These are phyloP conservation scores for Penicillium steckii DNA, from an alignment of 495 filamentous ascomycete genomes.

Conservation along the genomic window DNA sequence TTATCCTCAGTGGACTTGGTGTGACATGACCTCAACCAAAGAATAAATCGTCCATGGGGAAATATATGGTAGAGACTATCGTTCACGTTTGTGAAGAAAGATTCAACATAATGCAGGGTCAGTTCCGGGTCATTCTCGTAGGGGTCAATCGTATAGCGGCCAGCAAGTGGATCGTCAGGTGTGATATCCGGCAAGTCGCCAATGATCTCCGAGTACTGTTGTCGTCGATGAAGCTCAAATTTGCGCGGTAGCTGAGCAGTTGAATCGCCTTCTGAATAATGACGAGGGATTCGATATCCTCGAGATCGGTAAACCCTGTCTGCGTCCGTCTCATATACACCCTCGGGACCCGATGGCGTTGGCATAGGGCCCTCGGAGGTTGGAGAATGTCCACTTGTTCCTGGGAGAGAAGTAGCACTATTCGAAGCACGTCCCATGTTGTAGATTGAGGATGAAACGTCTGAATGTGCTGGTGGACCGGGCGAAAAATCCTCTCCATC, in stretches of 20 bases:
- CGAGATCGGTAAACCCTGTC: slow-evolving; percentile 26
- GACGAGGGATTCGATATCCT: slow-evolving; percentile 15
- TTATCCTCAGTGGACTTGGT: slow-evolving; percentile 61
- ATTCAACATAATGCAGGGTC: slow-evolving; percentile 50
- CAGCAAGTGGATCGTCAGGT: slow-evolving; percentile 45
- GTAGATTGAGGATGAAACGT: slow-evolving; percentile 34
- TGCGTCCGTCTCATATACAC: slow-evolving; percentile 26
- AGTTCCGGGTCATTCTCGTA: slow-evolving; percentile 52
- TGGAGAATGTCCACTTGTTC: slow-evolving; percentile 37
- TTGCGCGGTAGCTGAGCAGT: slow-evolving; percentile 11
- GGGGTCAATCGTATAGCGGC: slow-evolving; percentile 64
- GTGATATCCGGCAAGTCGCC: slow-evolving; percentile 32
- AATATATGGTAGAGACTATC: slow-evolving; percentile 56
- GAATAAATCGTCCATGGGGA: slow-evolving; percentile 49
- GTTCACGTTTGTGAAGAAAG: slow-evolving; percentile 55
- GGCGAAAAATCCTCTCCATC: slow-evolving; percentile 22
- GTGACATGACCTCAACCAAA: slow-evolving; percentile 52
- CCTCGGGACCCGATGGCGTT: slow-evolving; percentile 30
- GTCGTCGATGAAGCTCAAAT: slow-evolving; percentile 11
- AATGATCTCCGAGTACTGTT: slow-evolving; percentile 36
- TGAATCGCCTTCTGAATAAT: slow-evolving; percentile 17
- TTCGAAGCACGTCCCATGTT: slow-evolving; percentile 33
- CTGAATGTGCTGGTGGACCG: slow-evolving; percentile 21
- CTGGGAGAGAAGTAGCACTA: slow-evolving; percentile 36
- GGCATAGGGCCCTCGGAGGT: slow-evolving; percentile 33